Evolutionary conservation across 306 rosid genomes (phyloP).

Genomic region (Rubus parviflorus): DNA sequence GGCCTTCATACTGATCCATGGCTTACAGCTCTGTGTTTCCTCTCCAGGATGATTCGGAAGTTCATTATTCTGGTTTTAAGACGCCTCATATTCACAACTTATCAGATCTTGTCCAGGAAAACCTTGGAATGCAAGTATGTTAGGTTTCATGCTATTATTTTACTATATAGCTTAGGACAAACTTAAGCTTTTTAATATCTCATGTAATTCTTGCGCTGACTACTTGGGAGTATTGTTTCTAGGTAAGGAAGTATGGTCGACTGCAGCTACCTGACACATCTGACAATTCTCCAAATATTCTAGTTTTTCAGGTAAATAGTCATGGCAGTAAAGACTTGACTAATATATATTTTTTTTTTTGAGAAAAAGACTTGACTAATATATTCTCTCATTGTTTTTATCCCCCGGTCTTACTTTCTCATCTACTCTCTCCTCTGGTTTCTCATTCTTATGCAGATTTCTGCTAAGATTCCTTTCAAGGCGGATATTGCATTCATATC

Average conservation of each 20-base stretch:
- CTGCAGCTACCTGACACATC: constrained; percentile 74
- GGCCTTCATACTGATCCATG: constrained; percentile 14
- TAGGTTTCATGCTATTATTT: constrained; percentile 6
- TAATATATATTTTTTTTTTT: too few relatives aligned
- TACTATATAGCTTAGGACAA: not conserved
- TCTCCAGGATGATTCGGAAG: constrained; percentile 70
- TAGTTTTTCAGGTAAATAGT: constrained; percentile 78
- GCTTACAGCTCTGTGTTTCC: constrained; percentile 22
- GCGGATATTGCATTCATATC: constrained; percentile 73
- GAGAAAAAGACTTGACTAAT: not conserved
- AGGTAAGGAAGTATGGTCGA: constrained; percentile 60
- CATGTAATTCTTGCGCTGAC: not conserved
- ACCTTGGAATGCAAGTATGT: constrained; percentile 75
- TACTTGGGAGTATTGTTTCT: constrained; percentile 21
- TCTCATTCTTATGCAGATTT: constrained; percentile 51
- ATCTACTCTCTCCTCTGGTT: constrained; percentile 9
- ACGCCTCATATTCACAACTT: constrained; percentile 85
- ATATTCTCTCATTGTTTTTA: not conserved
- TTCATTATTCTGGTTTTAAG: constrained; percentile 84
- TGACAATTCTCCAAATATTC: constrained; percentile 65
- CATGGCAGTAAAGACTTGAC: constrained; percentile 3
- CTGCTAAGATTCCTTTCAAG: constrained; percentile 74
- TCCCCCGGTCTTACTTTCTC: constrained; percentile 16
- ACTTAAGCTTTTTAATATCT: not conserved
- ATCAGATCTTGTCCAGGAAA: constrained; percentile 79